A percentile compares a stretch with the other conserved stretches of the same genome.
Evolutionary conservation across 345 rosid species (phyloP).

Genomic region (Melaleuca alternifolia): DNA sequence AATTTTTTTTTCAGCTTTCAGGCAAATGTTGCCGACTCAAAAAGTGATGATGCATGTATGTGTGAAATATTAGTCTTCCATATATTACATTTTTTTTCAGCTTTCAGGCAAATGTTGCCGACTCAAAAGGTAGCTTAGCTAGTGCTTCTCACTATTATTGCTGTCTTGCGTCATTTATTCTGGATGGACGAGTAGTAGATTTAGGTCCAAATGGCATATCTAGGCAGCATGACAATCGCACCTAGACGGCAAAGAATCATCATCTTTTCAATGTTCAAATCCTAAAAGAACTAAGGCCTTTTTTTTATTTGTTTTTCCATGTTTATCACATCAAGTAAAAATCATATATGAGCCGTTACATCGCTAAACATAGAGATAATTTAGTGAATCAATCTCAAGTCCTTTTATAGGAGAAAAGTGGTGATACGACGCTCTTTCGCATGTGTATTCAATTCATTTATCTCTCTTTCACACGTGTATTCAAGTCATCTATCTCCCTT

Average conservation of each 20-base stretch:
- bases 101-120: background rate
- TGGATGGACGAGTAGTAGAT: background rate
- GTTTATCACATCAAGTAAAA: background rate
- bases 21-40: background rate
- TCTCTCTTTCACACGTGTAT: background rate
- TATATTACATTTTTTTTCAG: background rate
- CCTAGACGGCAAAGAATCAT: background rate
- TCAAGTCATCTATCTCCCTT: background rate
- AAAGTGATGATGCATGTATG: background rate
- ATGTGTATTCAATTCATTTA: background rate
- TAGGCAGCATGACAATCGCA: background rate
- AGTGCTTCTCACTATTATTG: background rate
- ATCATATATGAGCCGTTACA: background rate
- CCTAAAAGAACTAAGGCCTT: background rate
- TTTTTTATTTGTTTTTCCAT: background rate
- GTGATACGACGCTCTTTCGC: background rate
- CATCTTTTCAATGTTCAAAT: background rate
- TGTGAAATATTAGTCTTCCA: background rate
- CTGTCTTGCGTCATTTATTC: background rate
- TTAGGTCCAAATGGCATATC: background rate
- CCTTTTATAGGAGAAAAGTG: background rate
- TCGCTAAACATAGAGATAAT: background rate
- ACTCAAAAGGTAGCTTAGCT: background rate
- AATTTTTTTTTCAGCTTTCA: background rate
- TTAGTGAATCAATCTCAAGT: background rate